Evolutionary conservation across 2,329 filamentous ascomycete species (phyloP), one percentile per base, ranked within the genome.

Genomic region (Colletotrichum truncatum): DNA sequence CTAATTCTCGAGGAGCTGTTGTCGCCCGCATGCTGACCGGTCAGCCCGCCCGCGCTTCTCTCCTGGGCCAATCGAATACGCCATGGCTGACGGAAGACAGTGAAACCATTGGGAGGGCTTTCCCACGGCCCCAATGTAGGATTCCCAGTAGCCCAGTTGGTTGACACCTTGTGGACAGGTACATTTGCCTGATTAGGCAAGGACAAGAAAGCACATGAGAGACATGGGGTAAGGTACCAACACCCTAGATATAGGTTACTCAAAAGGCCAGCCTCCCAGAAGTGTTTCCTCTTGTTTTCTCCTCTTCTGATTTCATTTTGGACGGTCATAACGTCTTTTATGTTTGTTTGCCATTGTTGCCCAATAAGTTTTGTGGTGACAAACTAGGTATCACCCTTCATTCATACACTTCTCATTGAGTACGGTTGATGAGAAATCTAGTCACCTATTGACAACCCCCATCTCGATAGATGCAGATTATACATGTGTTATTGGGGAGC

Each of bases 11-110:
- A n/a, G n/a, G n/a, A n/a, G n/a, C n/a, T n/a, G n/a, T n/a, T n/a
- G n/a, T n/a, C 1, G 72, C 73, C 4, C 75, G 73, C 21, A 46
- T 76, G 14, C 63, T 74, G 16, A 76, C 74, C 0, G 68, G 70
- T 1, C 68, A 69, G 9, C 65, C 45, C 10, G 58, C 64, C 3
- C 58, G 62, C 4, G 57, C 64, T 18, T 34, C 30, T 34, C 30
- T 32, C 16, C 16, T 23, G 34, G 23, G 34, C 38, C 36, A 45
- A 43, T 45, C 14, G 38, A 32, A 36, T 25, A 16, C 52, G 38
- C 39, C 28, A 26, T 55, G 52, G 52, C 52, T 55, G 43, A 55
- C 52, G 38, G 38, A 36, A 38, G 38, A 43, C 25, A 16, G 12
- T 34, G 25, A 45, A 36, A 54, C 38, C 52, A 55, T 55, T 45